Evolutionary conservation across 495 filamentous ascomycete genomes (phyloP), one percentile per base, ranked within the genome.

Genomic region (Xylaria flabelliformis): DNA sequence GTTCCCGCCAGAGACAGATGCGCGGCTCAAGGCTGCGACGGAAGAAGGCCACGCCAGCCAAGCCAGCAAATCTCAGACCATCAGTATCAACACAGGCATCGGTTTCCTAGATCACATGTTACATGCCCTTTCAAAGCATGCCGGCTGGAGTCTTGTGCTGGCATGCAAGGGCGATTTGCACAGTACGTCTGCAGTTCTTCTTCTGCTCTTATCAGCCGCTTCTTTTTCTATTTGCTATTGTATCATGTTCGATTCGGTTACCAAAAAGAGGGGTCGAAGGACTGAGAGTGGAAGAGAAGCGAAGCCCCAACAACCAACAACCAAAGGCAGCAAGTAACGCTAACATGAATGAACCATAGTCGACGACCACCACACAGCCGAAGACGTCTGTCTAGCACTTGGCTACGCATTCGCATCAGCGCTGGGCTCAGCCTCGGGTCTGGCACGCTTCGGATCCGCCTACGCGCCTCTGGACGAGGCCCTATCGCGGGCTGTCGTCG

Each of bases 31-130:
- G 48, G 72, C 73, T 4, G 71, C 83, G 80, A 64, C 76, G 26
- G 81, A 82, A 50, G 82, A 84, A 42, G 83, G 85, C 61, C 96
- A 99, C 80, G 95, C 96, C 5, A 88, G 90, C 1, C 97, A 98
- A 76, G 85, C 89, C 75, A 93, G 90, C 50, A 88, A 90, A 46
- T 91, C 90, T 64, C 97, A 98, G 84, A 88, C 88, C 61, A 97
- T 99, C 77, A 90, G 87, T 79, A 87, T 98, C 70, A 92, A 92
- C 86, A 96, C 95, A 1, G 96, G 96, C 62, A 97, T 99, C 78
- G 96, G 96, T n/a, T 99, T 99, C 82, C 85, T 99, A 42, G 96
- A 99, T 84, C 96, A 99, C 85, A 98, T 99, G 96, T 86, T 99
- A 63, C 96, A 99, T 80, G 96, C 96, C 36, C 89, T 98, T 50